Evolutionary conservation across 352 stramenopile species (phyloP).

Genomic region (Phytophthora rubi): DNA sequence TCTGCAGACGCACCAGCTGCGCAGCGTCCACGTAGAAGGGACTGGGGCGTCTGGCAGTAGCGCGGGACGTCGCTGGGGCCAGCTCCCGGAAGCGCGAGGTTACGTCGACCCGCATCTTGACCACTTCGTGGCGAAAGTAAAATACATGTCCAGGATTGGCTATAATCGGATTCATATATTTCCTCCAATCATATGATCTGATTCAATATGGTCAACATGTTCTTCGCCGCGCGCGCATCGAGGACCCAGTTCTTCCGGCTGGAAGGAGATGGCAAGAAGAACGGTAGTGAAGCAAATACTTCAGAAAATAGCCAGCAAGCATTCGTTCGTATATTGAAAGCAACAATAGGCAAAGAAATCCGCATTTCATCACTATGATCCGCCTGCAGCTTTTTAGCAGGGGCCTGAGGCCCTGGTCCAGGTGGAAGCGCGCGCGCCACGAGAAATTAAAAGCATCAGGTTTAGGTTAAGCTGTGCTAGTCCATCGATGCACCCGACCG

Average conservation of each 20-base stretch:
- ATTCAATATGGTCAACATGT: not conserved
- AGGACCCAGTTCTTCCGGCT: too few relatives aligned
- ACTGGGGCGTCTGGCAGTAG: not conserved
- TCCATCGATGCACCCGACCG: not conserved
- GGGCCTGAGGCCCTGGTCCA: not conserved
- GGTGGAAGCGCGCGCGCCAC: not conserved
- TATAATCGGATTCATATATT: slow-evolving; percentile 2
- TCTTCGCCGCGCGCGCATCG: too few relatives aligned
- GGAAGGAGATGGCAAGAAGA: too few relatives aligned
- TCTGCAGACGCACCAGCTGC: slow-evolving; percentile 35
- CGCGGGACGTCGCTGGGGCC: slow-evolving; percentile 22
- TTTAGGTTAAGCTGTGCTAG: not conserved
- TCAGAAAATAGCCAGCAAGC: too few relatives aligned
- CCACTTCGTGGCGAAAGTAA: slow-evolving; percentile 17
- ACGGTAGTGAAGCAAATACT: too few relatives aligned
- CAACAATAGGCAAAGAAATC: too few relatives aligned
- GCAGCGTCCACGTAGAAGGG: slow-evolving; percentile 38
- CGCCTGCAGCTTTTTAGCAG: too few relatives aligned
- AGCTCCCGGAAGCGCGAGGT: slow-evolving; percentile 46
- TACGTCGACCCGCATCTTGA: slow-evolving; percentile 42
- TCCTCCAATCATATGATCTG: slow-evolving; percentile 9
- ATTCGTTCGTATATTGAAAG: too few relatives aligned
- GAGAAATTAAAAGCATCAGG: not conserved
- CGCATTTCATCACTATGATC: too few relatives aligned
- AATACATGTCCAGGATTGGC: slow-evolving; percentile 11